These are phyloP conservation scores for Thelephora ganbajun DNA, from an alignment of 768 basidiomycete species.

Conservation along the genomic window DNA sequence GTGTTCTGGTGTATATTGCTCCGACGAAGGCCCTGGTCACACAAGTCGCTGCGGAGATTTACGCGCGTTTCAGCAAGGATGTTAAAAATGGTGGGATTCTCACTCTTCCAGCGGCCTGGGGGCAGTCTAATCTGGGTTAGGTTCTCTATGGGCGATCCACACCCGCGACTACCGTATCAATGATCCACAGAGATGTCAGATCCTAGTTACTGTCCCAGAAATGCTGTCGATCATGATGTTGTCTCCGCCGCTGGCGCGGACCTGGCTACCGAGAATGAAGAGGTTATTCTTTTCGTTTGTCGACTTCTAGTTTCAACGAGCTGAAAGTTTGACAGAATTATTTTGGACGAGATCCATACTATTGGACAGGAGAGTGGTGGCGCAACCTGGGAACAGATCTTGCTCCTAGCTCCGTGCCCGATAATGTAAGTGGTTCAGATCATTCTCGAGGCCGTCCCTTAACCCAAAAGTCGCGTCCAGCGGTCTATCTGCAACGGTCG, in stretches of 20 bases:
- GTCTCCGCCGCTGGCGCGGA: slow-evolving; percentile 44
- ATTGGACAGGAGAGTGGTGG: slow-evolving; percentile 62
- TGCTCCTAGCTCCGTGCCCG: slow-evolving; percentile 56
- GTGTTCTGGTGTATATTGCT: slow-evolving; percentile 57
- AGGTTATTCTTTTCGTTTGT: slow-evolving; percentile 22
- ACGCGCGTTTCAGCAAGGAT: slow-evolving; percentile 51
- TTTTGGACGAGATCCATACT: slow-evolving; percentile 54
- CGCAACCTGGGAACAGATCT: slow-evolving; percentile 62
- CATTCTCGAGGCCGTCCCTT: background rate
- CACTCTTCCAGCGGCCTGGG: background rate
- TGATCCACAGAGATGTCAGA: slow-evolving; percentile 54
- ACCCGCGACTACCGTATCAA: slow-evolving; percentile 51
- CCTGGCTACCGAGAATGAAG: slow-evolving; percentile 52
- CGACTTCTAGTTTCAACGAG: slow-evolving; percentile 1
- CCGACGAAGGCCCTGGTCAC: slow-evolving; percentile 64
- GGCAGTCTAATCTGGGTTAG: slow-evolving; percentile 17
- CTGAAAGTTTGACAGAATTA: slow-evolving; percentile 28
- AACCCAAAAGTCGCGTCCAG: slow-evolving; percentile 18
- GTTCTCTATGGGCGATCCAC: slow-evolving; percentile 49
- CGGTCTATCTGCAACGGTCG: slow-evolving; percentile 61
- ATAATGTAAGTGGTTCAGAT: slow-evolving; percentile 38
- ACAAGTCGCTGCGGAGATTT: slow-evolving; percentile 64
- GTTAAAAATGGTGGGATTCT: slow-evolving; percentile 28
- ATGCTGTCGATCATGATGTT: slow-evolving; percentile 56
- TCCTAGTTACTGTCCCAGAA: slow-evolving; percentile 63